phyloP scores from a whole-genome alignment of 1,284 basidiomycete genomes.

The Ganoderma multipileum region DNA sequence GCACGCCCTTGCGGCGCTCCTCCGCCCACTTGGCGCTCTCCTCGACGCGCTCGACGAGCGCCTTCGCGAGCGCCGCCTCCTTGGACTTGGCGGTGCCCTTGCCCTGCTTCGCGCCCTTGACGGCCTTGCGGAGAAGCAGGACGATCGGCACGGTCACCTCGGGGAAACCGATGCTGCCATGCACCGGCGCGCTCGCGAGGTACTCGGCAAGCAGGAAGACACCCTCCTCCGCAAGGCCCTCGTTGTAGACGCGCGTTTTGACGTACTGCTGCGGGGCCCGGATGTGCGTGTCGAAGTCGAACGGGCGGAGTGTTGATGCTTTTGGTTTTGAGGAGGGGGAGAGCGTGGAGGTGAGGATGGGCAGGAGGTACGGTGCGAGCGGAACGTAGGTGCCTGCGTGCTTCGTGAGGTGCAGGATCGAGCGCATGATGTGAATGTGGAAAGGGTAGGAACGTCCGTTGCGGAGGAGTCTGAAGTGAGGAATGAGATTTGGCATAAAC shows the following conservation, averaged over 20 bases:
- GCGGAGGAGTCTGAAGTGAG: conserved; percentile 75
- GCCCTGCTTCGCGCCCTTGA: conserved; percentile 74
- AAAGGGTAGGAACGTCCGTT: conserved; percentile 84
- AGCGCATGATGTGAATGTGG: conserved; percentile 77
- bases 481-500: not conserved
- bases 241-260: conserved; percentile 88
- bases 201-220: conserved; percentile 85
- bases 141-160: conserved; percentile 90
- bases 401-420: conserved; percentile 75
- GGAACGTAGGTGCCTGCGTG: conserved; percentile 92
- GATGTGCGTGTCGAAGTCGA: conserved; percentile 90
- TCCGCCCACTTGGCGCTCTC: conserved; percentile 84
- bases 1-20: conserved; percentile 67
- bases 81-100: conserved; percentile 51
- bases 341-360: conserved; percentile 85
- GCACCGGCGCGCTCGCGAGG: conserved; percentile 66
- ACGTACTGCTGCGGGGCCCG: conserved; percentile 90
- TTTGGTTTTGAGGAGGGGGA: conserved; percentile 79
- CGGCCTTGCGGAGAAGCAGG: conserved; percentile 79
- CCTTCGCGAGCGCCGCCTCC: conserved; percentile 69
- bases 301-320: conserved; percentile 86
- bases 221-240: conserved; percentile 86
- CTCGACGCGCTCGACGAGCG: conserved; percentile 84
- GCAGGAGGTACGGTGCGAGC: conserved; percentile 86
- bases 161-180: conserved; percentile 90